Conservation (phyloP, 192 early-diverging fungal species). For the Coemansia sp. region DNA sequence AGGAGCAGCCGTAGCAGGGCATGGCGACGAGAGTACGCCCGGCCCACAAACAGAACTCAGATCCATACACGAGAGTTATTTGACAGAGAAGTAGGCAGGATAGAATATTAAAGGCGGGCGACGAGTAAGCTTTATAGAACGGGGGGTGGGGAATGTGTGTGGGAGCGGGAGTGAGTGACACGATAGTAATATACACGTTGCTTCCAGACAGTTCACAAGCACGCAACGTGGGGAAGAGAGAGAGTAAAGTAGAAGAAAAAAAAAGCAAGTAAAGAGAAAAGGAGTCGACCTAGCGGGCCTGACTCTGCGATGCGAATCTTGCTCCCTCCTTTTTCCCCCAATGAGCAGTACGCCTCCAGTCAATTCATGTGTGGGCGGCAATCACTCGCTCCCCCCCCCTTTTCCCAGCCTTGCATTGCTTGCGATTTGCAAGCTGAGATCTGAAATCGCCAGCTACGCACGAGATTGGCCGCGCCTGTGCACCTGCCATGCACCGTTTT, state of each 20-base stretch:
- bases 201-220: not conserved
- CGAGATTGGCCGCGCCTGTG: not conserved
- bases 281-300: not conserved
- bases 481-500: not conserved
- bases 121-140: not conserved
- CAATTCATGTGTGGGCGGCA: not conserved
- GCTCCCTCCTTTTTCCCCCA: not conserved
- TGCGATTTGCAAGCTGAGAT: constrained; percentile 3
- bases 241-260: not conserved
- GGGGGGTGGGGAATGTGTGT: not conserved
- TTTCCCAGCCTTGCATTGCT: not conserved
- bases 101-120: not conserved
- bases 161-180: not conserved
- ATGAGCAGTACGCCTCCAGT: not conserved
- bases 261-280: not conserved
- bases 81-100: not conserved
- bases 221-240: not conserved
- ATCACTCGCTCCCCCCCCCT: not conserved
- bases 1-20: not conserved
- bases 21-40: not conserved
- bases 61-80: constrained; percentile 23
- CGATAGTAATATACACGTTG: constrained; percentile 1
- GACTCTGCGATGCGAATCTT: constrained; percentile 2
- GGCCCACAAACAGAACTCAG: constrained; percentile 44
- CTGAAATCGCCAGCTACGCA: not conserved